Conservation (phyloP, 1,284 basidiomycete species). For the Apiotrichum akiyoshidainum region DNA sequence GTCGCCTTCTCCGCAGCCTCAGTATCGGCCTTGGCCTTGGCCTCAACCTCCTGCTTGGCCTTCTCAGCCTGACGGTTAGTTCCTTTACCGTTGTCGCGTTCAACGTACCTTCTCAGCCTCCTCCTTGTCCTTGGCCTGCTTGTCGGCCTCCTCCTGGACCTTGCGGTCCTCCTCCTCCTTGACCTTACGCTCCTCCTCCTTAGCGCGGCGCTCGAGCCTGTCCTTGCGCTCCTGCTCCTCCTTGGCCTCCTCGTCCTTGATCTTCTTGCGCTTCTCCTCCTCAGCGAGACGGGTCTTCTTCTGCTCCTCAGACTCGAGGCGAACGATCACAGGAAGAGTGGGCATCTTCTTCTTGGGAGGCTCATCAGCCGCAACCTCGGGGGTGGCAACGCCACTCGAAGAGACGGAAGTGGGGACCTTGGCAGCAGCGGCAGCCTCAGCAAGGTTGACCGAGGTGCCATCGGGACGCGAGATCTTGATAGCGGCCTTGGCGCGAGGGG, state of each 20-base stretch:
- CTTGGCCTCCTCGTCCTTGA: slow-evolving; percentile 41
- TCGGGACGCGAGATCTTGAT: slow-evolving; percentile 50
- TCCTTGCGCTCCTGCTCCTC: slow-evolving; percentile 48
- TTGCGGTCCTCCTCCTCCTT: slow-evolving; percentile 51
- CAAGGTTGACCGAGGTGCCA: slow-evolving; percentile 45
- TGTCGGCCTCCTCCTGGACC: slow-evolving; percentile 41
- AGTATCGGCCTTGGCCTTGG: slow-evolving; percentile 22
- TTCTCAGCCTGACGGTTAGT: slow-evolving; percentile 56
- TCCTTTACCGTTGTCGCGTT: slow-evolving; percentile 14
- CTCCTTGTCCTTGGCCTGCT: slow-evolving; percentile 32
- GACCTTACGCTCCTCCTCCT: slow-evolving; percentile 26
- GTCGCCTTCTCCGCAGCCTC: slow-evolving; percentile 46
- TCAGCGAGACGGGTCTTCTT: slow-evolving; percentile 48
- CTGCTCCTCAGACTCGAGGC: slow-evolving; percentile 56
- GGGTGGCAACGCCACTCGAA: slow-evolving; percentile 29
- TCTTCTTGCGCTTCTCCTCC: slow-evolving; percentile 41
- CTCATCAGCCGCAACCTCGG: slow-evolving; percentile 21
- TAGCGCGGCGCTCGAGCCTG: slow-evolving; percentile 33
- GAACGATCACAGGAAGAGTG: slow-evolving; percentile 44
- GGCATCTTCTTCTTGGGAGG: slow-evolving; percentile 36
- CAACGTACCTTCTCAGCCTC: slow-evolving; percentile 15
- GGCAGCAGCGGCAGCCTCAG: slow-evolving; percentile 34
- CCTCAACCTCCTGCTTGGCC: slow-evolving; percentile 53
- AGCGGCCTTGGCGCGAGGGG: slow-evolving; percentile 32
- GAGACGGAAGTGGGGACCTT: slow-evolving; percentile 26